Conservation (phyloP, 176 grass and related monocot species). For the Carex parvula region DNA sequence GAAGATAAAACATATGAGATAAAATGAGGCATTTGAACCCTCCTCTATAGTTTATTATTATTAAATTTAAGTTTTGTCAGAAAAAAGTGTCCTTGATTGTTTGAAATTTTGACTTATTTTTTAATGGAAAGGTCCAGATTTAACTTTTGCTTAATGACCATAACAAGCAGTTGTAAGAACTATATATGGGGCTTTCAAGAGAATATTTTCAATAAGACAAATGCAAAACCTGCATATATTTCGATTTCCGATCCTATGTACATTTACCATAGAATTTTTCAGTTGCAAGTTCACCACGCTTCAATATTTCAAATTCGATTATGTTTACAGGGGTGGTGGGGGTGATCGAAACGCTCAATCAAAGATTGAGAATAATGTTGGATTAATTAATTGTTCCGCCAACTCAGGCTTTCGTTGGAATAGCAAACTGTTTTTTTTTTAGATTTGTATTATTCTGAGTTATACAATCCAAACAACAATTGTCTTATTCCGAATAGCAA, state of each 20-base stretch:
- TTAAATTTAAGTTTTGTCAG: conserved; percentile 6
- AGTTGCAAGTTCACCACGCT: background rate
- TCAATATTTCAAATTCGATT: conserved; percentile 24
- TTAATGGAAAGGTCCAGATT: conserved; percentile 18
- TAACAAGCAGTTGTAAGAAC: background rate
- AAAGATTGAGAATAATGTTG: background rate
- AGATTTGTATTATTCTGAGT: background rate
- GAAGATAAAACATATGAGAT: too few relatives aligned
- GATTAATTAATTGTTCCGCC: background rate
- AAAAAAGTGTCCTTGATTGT: conserved; percentile 24
- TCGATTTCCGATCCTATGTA: background rate
- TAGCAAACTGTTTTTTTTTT: too few relatives aligned
- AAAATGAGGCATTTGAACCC: too few relatives aligned
- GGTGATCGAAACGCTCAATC: conserved; percentile 41
- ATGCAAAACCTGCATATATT: background rate
- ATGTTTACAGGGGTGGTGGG: conserved; percentile 60
- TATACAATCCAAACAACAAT: background rate
- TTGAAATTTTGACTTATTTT: conserved; percentile 1
- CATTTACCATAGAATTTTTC: conserved; percentile 10
- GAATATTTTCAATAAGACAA: background rate
- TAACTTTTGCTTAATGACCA: conserved; percentile 9
- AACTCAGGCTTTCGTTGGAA: background rate
- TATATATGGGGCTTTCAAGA: background rate
- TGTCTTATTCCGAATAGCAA: background rate
- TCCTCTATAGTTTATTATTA: background rate